Percentiles rank a stretch among this genome's conserved stretches.
These are phyloP conservation scores for Acer campestre DNA, from an alignment of 345 rosid species.

Conservation along the genomic window DNA sequence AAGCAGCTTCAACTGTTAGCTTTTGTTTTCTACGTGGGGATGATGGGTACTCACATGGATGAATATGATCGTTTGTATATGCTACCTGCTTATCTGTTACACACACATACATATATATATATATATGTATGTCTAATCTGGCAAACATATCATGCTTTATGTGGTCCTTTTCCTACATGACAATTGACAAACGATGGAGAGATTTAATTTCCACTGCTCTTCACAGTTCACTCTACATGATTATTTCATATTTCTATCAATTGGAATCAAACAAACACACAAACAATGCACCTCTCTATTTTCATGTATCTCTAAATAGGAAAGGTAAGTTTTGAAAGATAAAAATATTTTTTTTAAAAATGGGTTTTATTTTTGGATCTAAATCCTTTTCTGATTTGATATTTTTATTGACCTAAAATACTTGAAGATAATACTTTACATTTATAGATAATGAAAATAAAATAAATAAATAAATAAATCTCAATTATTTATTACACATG, in stretches of 20 bases:
- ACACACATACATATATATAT: too few relatives aligned
- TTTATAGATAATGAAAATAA: too few relatives aligned
- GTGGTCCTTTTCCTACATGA: constrained; percentile 7
- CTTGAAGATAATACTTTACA: too few relatives aligned
- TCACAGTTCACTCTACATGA: neutral
- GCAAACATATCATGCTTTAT: neutral
- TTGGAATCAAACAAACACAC: neutral
- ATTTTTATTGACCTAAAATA: too few relatives aligned
- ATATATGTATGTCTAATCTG: neutral
- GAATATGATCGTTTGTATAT: constrained; percentile 9
- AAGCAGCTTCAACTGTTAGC: neutral
- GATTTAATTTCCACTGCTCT: neutral
- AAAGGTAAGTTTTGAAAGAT: too few relatives aligned
- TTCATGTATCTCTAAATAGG: too few relatives aligned
- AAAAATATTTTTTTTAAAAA: too few relatives aligned
- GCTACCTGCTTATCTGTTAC: neutral
- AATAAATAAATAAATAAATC: too few relatives aligned
- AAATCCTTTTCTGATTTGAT: too few relatives aligned
- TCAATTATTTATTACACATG: too few relatives aligned
- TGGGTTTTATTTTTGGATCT: too few relatives aligned
- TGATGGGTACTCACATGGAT: constrained; percentile 1
- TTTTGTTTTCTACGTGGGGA: neutral
- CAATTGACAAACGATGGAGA: constrained; percentile 5
- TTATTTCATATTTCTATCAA: neutral
- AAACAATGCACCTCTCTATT: neutral